Evolutionary conservation across 495 filamentous ascomycete species (phyloP), one percentile per base, ranked within the genome.

Genomic region (Hypoxylon trugodes): DNA sequence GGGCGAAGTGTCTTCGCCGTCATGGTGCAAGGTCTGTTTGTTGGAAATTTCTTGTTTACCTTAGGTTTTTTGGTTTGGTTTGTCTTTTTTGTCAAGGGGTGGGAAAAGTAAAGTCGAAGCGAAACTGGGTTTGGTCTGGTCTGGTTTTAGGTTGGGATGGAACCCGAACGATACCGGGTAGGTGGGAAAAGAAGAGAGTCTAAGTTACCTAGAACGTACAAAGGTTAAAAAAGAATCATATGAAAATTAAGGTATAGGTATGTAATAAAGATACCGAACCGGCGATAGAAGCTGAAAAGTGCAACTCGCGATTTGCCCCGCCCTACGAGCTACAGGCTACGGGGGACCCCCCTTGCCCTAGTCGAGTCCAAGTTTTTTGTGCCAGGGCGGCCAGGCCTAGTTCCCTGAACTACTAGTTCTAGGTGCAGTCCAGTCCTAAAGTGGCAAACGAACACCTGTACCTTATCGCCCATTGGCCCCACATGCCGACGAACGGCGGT

Each of bases 221-320:
- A 59, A 67, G 26, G 47, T 38, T 49, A 61, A 54, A 49, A 35
- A 52, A 61, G 49, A 33, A 60, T 61, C 52, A 67, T 51, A 59
- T 67, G 42, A 53, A 67, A 67, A 21, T 56, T 30, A 41, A 66
- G 61, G n/a, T n/a, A n/a, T n/a, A n/a, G n/a, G n/a, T n/a, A n/a
- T n/a, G n/a, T n/a, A n/a, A n/a, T n/a, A n/a, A n/a, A n/a, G n/a
- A n/a, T n/a, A n/a, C n/a, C n/a, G n/a, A 67, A 67, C 26, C 58
- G 58, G 52, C 64, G 58, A 67, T 67, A 61, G 58, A 67, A 67
- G 64, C 64, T 67, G 58, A 62, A 67, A 66, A 67, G 36, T 53
- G 57, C 47, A 61, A 40, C 64, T 67, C 16, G 13, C 18, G 41
- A 58, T 46, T 57, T 61, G 64, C 64, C 64, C 64, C 64, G 57